Base-by-base conservation (phyloP, 768 basidiomycete genomes). In the Lactifluus volemus region DNA sequence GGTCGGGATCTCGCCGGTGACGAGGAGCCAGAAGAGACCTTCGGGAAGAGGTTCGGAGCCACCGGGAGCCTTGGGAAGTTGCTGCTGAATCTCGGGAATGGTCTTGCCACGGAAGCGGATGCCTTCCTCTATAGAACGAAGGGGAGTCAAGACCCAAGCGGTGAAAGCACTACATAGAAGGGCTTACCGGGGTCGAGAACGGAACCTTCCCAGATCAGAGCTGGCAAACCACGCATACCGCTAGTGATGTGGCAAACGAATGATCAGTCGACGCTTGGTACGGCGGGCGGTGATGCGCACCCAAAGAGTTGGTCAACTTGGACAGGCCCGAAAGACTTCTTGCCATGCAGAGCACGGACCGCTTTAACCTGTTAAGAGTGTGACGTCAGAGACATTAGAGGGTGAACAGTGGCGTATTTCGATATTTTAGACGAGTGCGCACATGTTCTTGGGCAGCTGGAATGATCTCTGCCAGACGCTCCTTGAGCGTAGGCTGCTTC, bases 71-170 rank as follows among this genome's bases (percentile, higher is more conserved):
- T 90, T 95, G 63, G 96, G 96, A 29, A 98, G 85, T 52, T 85
- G 81, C 56, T 83, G 79, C 75, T 92, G 86, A 72, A 86, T 85
- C 71, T 97, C 94, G 45, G 91, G 89, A 70, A 96, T 96, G 59
- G 92, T 92, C 75, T 90, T 91, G 62, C 93, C 95, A 72, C 95
- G 90, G 86, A 98, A 98, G 67, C 96, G 92, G 70, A 98, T 98
- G 60, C 96, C 96, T 79, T 97, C 94, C 71, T 95, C 90, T 89
- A 67, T 8, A 63, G 53, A 25, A 39, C 48, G 65, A 25, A 30
- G 55, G 25, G 15, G 58, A 53, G 34, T 64, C 59, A 61, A 25
- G 55, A 64, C 47, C n/a, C 50, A 52, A 59, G 55, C 29, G 49
- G 53, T 9, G 42, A 42, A 61, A 48, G 48, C 39, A 11, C 15